A percentile compares a stretch with the other conserved stretches of the same genome.
Conservation (phyloP, 192 early-diverging fungal species). For the Entomortierella beljakovae region DNA sequence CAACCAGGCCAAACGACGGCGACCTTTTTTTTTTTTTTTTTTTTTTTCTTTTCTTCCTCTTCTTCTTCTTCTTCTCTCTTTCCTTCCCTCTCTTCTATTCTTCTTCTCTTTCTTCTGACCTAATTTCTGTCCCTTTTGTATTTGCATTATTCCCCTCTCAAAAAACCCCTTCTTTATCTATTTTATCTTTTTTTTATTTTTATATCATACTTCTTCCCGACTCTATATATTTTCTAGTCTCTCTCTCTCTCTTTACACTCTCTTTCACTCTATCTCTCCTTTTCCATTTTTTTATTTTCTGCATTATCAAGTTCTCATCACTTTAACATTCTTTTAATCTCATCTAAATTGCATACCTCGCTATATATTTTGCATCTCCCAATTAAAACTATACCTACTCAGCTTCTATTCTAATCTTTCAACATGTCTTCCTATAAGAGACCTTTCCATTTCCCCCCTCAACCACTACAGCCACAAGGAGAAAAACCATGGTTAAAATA, state of each 20-base stretch:
- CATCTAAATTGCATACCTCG: background rate
- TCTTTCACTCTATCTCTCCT: constrained; percentile 7
- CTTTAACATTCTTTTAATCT: background rate
- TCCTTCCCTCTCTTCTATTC: background rate
- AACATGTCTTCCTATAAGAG: constrained; percentile 3
- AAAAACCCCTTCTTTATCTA: background rate
- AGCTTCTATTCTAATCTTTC: background rate
- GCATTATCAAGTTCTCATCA: background rate
- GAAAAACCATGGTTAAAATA: constrained; percentile 46
- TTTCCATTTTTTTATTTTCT: background rate
- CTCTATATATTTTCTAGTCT: background rate
- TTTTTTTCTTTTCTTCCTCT: constrained; percentile 4
- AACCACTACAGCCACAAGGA: background rate
- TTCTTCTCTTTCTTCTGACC: background rate
- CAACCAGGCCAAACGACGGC: background rate
- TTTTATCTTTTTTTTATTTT: background rate
- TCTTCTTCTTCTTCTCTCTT: background rate
- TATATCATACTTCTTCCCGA: background rate
- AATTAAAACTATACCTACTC: background rate
- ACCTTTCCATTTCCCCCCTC: constrained; percentile 7
- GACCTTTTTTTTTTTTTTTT: constrained; percentile 5
- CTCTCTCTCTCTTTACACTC: too few species aligned
- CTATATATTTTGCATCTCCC: background rate
- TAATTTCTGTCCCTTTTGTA: background rate
- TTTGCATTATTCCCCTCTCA: constrained; percentile 1